Base-by-base conservation (phyloP, 2,329 filamentous ascomycete genomes). In the Monosporascus sp. region DNA sequence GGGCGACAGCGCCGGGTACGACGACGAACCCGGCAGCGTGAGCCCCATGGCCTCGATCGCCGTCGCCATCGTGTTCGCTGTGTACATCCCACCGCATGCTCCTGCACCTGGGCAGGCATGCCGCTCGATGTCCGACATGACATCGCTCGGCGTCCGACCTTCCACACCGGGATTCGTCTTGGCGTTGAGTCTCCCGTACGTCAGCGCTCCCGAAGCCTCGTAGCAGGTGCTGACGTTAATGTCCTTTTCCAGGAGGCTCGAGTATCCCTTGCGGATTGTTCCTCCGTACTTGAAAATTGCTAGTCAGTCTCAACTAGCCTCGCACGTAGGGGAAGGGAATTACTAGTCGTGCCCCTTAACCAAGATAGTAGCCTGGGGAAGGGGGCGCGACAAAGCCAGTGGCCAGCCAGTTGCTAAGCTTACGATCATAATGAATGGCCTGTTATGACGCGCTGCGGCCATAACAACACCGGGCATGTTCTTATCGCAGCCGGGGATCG, bases 401-500 rank as follows among this genome's bases (percentile, higher is more conserved):
- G 8, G 15, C 14, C 26, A 35, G 31, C 35, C 24, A 28, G 14
- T 6, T 7, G 18, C 22, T 41, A 2, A 47, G 61, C 63, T 58
- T 55, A 67, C 65, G 55, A 97, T 87, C 91, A 97, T 96, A 67
- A 97, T 77, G 48, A 91, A 94, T 4, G 93, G 93, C 9, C 93
- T 82, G 72, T 97, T 97, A 73, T 95, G 90, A 53, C 93, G 83
- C 15, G 89, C 90, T 66, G 94, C 91, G 0, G 89, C 91, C 86
- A 96, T 96, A 58, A 94, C 78, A 17, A 89, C 87, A 58, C 92
- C 92, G 0, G 92, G 92, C 93, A 97, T 97, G 71, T 97, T 97
- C 81, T 97, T 97, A 75, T 97, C 92, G 70, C 92, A 97, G 11
- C 92, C 92, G 0, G 93, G 91, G 62, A 97, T 93, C 31, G 89